A percentile compares a stretch with the other conserved stretches of the same genome.
These are phyloP conservation scores for Neoboletus magnificus DNA, from an alignment of 768 basidiomycete genomes.

Conservation along the genomic window DNA sequence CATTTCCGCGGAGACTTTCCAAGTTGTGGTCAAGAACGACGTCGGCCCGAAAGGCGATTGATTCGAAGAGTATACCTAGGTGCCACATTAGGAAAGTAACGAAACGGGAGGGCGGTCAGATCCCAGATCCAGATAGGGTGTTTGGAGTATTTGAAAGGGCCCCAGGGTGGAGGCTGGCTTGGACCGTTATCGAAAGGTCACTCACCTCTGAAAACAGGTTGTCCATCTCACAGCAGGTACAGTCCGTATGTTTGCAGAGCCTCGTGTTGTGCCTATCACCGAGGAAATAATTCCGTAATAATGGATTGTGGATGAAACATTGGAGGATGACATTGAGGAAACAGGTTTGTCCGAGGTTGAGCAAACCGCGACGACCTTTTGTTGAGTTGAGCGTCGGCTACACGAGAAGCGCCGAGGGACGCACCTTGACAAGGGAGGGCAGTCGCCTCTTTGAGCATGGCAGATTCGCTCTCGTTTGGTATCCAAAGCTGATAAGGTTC, in stretches of 20 bases:
- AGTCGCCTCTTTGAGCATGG: conserved; percentile 47
- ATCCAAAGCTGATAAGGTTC: conserved; percentile 51
- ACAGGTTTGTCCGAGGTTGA: conserved; percentile 91
- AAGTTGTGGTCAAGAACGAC: conserved; percentile 78
- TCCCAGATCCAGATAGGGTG: not conserved
- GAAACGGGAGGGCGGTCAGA: not conserved
- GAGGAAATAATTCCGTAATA: conserved; percentile 85
- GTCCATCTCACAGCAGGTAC: conserved; percentile 94
- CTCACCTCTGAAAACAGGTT: conserved; percentile 70
- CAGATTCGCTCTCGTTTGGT: conserved; percentile 39
- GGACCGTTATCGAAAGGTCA: not conserved
- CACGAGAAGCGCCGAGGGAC: not conserved
- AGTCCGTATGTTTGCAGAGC: conserved; percentile 66
- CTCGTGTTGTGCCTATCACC: conserved; percentile 82
- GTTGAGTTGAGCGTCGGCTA: not conserved
- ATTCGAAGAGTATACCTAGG: conserved; percentile 56
- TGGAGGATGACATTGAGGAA: conserved; percentile 93
- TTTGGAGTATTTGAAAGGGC: not conserved
- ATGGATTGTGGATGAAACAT: conserved; percentile 83
- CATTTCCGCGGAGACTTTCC: conserved; percentile 74
- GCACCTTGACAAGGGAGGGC: conserved; percentile 73
- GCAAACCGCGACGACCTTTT: conserved; percentile 73
- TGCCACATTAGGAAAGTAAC: not conserved
- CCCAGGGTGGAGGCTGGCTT: not conserved
- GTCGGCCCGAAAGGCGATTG: conserved; percentile 72